These are phyloP conservation scores for Chenopodium album DNA, from an alignment of 148 eudicot genomes.

Conservation along the genomic window DNA sequence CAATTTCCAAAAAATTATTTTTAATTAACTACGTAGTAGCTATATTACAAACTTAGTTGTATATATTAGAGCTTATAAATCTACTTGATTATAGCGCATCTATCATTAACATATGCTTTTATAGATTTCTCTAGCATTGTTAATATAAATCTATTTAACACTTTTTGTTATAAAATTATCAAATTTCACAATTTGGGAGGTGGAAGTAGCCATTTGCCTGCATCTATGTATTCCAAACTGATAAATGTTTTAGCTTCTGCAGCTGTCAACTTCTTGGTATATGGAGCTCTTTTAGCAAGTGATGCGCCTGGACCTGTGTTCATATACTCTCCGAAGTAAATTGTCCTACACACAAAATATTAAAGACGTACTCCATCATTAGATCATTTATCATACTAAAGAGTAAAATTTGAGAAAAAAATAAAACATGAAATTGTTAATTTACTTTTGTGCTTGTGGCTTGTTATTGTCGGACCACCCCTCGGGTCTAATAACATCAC, in stretches of 20 bases:
- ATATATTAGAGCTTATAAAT: too few species aligned
- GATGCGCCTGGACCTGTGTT: conserved; percentile 44
- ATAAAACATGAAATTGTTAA: neutral
- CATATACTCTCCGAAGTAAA: conserved; percentile 49
- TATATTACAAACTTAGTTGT: too few species aligned
- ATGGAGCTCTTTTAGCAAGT: conserved; percentile 17
- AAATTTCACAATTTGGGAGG: conserved; percentile 25
- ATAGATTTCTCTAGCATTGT: too few species aligned
- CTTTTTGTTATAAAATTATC: neutral
- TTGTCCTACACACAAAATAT: conserved; percentile 30
- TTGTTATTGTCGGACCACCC: conserved; percentile 41
- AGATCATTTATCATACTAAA: neutral
- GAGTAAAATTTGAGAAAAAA: neutral
- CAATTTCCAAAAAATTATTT: too few species aligned
- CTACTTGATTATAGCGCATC: too few species aligned
- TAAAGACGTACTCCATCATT: neutral
- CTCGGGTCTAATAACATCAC: conserved; percentile 35
- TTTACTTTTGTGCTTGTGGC: conserved; percentile 24
- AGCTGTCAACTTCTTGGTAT: conserved; percentile 34
- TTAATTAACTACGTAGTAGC: too few species aligned
- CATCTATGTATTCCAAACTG: conserved; percentile 42
- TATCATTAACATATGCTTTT: too few species aligned
- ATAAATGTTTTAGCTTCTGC: conserved; percentile 37
- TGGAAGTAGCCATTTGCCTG: conserved; percentile 59
- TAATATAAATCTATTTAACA: neutral